These are phyloP conservation scores for Aegilops bicornis DNA, from an alignment of 176 grass and related monocot genomes.

Conservation along the genomic window DNA sequence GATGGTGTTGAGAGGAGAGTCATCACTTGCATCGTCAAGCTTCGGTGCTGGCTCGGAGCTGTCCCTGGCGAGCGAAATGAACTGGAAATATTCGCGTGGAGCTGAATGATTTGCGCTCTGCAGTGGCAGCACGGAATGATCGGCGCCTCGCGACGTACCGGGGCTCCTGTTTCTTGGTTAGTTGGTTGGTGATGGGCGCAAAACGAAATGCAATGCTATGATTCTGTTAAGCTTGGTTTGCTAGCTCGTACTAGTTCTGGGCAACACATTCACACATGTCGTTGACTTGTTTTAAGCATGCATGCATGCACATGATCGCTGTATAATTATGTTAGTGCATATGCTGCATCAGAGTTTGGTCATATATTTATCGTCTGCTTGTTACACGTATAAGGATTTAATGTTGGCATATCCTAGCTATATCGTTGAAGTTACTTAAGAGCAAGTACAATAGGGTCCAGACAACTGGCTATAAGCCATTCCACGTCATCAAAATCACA, in stretches of 20 bases:
- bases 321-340: background rate
- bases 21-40: background rate
- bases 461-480: no score
- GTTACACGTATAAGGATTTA: no score
- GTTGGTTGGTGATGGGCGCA: background rate
- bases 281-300: constrained; percentile 1
- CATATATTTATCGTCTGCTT: background rate
- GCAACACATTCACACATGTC: constrained; percentile 12
- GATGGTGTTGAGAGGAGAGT: background rate
- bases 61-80: constrained; percentile 19
- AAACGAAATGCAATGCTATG: background rate
- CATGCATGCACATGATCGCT: background rate
- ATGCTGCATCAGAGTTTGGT: background rate
- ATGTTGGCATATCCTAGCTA: no score
- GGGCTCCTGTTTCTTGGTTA: background rate
- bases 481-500: no score
- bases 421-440: no score
- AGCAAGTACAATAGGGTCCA: no score
- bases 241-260: background rate
- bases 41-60: constrained; percentile 25
- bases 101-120: background rate
- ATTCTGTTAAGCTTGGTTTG: background rate
- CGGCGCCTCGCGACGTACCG: background rate
- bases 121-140: background rate
- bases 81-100: constrained; percentile 41